Evolutionary conservation across 2,329 filamentous ascomycete genomes (phyloP).

Genomic region (Penicillium sclerotigenum): DNA sequence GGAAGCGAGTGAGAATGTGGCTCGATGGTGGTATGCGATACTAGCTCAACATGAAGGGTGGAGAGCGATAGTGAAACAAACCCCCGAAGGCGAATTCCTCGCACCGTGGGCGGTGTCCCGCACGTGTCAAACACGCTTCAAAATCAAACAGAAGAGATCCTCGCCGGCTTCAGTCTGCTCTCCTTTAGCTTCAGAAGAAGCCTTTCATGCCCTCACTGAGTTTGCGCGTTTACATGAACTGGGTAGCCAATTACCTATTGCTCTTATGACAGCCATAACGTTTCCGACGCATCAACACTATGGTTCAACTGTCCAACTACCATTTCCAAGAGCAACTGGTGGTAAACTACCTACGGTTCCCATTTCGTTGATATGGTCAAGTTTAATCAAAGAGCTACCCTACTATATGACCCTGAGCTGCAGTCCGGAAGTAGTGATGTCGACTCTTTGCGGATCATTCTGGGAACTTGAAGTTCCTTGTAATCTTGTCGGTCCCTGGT

Average conservation of each 20-base stretch:
- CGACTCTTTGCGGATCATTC: conserved; percentile 14
- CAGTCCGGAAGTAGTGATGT: conserved; percentile 13
- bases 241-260: conserved; percentile 15
- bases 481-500: conserved; percentile 18
- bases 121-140: conserved; percentile 1
- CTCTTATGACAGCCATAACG: conserved; percentile 14
- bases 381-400: neutral
- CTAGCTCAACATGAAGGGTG: conserved; percentile 15
- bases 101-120: conserved; percentile 14
- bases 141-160: neutral
- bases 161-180: neutral
- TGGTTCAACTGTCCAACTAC: conserved; percentile 8
- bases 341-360: neutral
- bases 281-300: conserved; percentile 12
- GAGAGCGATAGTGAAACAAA: conserved; percentile 11
- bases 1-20: conserved; percentile 7
- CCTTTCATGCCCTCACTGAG: conserved; percentile 9
- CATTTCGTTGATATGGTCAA: neutral
- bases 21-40: conserved; percentile 19
- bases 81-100: neutral
- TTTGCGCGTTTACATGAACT: conserved; percentile 13
- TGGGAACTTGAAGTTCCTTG: conserved; percentile 17
- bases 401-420: conserved; percentile 21
- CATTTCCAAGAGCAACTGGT: neutral
- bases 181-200: conserved; percentile 7